Base-by-base conservation (phyloP, 345 rosid species). In the Populus tremula region DNA sequence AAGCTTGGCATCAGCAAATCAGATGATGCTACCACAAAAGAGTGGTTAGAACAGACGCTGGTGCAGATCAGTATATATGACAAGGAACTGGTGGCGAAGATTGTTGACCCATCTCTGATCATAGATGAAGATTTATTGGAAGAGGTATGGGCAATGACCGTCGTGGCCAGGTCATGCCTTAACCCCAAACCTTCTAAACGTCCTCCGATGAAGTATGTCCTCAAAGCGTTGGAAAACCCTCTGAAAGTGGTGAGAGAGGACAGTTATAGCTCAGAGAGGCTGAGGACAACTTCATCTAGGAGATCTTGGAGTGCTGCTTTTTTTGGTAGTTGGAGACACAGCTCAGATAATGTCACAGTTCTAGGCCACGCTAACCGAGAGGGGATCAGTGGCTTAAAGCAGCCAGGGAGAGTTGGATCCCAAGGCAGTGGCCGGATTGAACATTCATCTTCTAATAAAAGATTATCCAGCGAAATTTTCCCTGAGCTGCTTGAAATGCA, bases 121-220 rank as follows among this genome's bases (percentile, higher is more conserved):
- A 86, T 96, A 6, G 97, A 96, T 53, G 99, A 96, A 73, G 99
- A 96, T 80, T 84, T 94, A 8, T 81, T 96, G 67, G 99, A 96
- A 81, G 99, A 96, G 87, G 98, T 96, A 47, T 94, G 99, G 99
- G 97, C 99, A 47, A 92, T 94, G 97, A 97, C 98, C 1, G 88
- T 96, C 71, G 90, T 96, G 14, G 97, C 99, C 7, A 85, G 89
- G 75, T 96, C 99, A 62, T 96, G 98, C 86, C 89, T 96, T 45
- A 96, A 94, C 78, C 95, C 97, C 5, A 96, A 90, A 81, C 94
- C 97, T 38, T 82, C 93, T 3, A 89, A 89, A 85, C 88, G 99
- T 67, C 99, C 98, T 1, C 92, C 86, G 13, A 94, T 96, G 97
- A 91, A 92, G 81, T 88, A 93, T 76, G 83, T 96, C 62, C 90